Evolutionary conservation across 345 rosid species (phyloP), one percentile per base, ranked within the genome.

Genomic region (Clarkia xantiana): DNA sequence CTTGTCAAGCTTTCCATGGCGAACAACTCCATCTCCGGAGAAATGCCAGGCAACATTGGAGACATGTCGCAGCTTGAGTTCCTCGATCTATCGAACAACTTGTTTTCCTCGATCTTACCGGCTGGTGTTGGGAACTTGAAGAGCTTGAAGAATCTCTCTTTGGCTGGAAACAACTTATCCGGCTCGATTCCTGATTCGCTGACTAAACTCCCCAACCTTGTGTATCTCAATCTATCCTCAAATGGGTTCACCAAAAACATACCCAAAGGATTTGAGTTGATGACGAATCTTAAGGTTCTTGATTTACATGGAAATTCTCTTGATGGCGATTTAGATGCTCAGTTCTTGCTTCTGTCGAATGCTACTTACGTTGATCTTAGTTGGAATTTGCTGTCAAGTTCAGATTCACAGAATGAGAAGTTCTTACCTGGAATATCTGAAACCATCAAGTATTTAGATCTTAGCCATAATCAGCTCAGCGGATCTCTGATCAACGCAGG

Each of bases 1-100:
- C 98, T 91, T 61, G 80, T 78, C 52, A 86, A 78, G 20, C 94
- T 91, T 22, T 91, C 98, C 17, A 73, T 91, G 88, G 55, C 93
- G 1, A 86, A 86, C 74, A 91, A 91, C 67, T 83, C 94, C 51
- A 79, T 91, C 18, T 49, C 85, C 0, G 96, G 96, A 18, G 60
- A 63, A 44, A 60, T 91, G 20, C 94, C 98, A 13, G 68, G 59
- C 49, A 78, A 73, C 45, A 63, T 86, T 39, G 89, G 71, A 13
- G 65, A 54, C 59, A 77, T 81, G 74, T 74, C 61, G 54, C 78
- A 70, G 70, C 96, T 91, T 12, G 77, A 79, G 73, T 86, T 74
- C 64, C 61, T 91, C 57, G 93, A 91, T 63, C 52, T 91, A 29
- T 86, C 98, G 4, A 66, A 76, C 59, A 91, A 91, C 64, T 67